Base-by-base conservation (phyloP, 2,329 filamentous ascomycete genomes). In the Arthrinium phaeospermum region DNA sequence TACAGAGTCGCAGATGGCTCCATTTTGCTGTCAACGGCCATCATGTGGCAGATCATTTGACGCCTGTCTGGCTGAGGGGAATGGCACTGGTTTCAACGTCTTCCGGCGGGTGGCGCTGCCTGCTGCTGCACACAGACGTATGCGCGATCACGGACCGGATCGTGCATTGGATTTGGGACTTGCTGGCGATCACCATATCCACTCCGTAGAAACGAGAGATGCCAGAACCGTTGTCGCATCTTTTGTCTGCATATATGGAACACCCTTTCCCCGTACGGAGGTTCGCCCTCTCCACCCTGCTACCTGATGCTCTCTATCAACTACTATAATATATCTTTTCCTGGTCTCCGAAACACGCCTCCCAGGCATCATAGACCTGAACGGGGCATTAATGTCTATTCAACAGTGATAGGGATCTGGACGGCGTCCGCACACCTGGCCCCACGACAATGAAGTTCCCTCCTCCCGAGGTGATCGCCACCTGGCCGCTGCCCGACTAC, bases 401-500 rank as follows among this genome's bases (percentile, higher is more conserved):
- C 53, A 61, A 10, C 27, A 16, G 53, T 22, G 19, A 34, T 37
- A 53, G 16, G 53, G 37, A 61, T 27, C 27, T 61, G 53, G 53
- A 61, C 53, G 53, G 30, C 16, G 53, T 61, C 53, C 53, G 30
- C 53, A 67, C 27, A 30, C 53, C 30, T 27, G 34, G 53, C 30
- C 53, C 53, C 51, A 41, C 37, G 37, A 41, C 37, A 74, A 14
- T 81, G 80, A 76, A 69, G 51, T 71, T 78, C 49, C 76, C 78
- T 70, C 74, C 76, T 19, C 16, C 71, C 22, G 75, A 76, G 27
- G 75, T 77, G 45, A 53, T 77, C 24, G 72, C 72, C 44, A 77
- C 74, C 71, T 82, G 81, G 81, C 81, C 82, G 64, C 69, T 73
- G 67, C 77, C 80, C 16, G 80, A 82, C 74, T 78, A 80, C 75